These are phyloP conservation scores for Colletotrichum eremochloae DNA, from an alignment of 2,329 filamentous ascomycete genomes.

Conservation along the genomic window DNA sequence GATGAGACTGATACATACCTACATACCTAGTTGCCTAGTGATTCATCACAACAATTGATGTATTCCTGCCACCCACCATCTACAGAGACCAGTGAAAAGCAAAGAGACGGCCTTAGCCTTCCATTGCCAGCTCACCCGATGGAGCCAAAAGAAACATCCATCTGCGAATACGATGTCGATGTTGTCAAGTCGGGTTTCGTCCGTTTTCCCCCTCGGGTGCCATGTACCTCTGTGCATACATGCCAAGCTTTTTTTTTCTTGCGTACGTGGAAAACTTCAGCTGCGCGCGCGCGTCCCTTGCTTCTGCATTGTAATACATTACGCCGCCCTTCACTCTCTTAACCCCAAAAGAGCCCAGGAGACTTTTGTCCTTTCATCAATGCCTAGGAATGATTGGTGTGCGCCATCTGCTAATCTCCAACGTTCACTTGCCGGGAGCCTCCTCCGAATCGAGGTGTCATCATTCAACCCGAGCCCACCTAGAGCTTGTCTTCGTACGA, in stretches of 20 bases:
- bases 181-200: conserved; percentile 2
- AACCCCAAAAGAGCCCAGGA: background rate
- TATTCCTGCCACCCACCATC: background rate
- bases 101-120: background rate
- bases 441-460: conserved; percentile 43
- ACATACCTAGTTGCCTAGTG: background rate
- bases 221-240: background rate
- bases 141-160: conserved; percentile 5
- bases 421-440: conserved; percentile 1
- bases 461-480: conserved; percentile 37
- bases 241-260: conserved; percentile 9
- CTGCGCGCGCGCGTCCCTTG: conserved; percentile 24
- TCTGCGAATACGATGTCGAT: conserved; percentile 22
- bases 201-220: too few species aligned
- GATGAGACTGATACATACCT: background rate
- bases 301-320: background rate
- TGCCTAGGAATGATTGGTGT: background rate
- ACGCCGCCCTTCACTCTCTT: background rate
- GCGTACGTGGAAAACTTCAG: background rate
- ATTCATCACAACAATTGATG: conserved; percentile 6
- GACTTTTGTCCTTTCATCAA: background rate
- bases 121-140: background rate
- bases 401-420: conserved; percentile 7
- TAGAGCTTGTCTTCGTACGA: conserved; percentile 25
- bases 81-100: background rate